Evolutionary conservation across 441 rosid genomes (phyloP).

Genomic region (Cnidoscolus chayamansa): DNA sequence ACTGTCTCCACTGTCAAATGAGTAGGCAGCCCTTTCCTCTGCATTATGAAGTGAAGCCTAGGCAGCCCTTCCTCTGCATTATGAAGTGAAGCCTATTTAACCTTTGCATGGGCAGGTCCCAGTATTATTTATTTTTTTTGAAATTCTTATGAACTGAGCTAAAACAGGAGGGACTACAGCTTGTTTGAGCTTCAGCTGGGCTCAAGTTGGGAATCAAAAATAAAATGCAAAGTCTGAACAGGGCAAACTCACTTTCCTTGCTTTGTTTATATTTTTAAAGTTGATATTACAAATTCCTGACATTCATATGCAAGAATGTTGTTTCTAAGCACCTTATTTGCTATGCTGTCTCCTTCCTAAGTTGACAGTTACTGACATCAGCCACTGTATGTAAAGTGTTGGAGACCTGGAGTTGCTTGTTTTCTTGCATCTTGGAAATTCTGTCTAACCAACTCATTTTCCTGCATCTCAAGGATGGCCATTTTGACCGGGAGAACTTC

Average conservation of each 20-base stretch:
- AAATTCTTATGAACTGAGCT: not conserved
- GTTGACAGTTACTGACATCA: not conserved
- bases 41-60: no score
- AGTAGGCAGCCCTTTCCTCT: no score
- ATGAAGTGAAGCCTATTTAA: not conserved
- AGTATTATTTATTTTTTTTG: not conserved
- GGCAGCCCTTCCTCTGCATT: no score
- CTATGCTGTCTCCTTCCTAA: not conserved
- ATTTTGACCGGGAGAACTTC: slow-evolving; percentile 77
- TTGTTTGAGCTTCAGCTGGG: not conserved
- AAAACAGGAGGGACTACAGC: not conserved
- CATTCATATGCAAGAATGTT: not conserved
- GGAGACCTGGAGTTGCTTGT: not conserved
- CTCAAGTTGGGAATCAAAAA: not conserved
- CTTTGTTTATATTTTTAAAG: not conserved
- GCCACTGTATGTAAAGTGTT: not conserved
- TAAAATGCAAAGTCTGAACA: not conserved
- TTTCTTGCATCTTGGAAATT: not conserved
- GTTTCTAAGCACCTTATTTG: not conserved
- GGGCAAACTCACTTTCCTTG: not conserved
- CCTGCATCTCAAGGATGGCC: slow-evolving; percentile 61
- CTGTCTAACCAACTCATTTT: not conserved
- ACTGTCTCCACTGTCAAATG: no score
- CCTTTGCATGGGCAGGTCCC: no score
- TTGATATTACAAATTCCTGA: not conserved